Evolutionary conservation across 2,329 filamentous ascomycete species (phyloP).

Genomic region (Lachnellula hyalina): DNA sequence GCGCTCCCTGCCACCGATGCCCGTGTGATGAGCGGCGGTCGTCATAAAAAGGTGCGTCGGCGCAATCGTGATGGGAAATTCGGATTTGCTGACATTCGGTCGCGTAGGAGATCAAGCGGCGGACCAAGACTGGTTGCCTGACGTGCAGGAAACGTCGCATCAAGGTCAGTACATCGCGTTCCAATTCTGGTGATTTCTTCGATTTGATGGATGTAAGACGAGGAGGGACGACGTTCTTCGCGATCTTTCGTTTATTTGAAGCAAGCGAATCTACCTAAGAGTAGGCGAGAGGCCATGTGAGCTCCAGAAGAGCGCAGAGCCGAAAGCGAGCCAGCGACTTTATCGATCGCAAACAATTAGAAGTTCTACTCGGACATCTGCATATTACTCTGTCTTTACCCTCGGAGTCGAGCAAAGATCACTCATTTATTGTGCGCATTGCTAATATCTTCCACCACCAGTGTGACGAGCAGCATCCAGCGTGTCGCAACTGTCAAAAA

Average conservation of each 20-base stretch:
- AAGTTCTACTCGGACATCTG: background rate
- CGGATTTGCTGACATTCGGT: conserved; percentile 24
- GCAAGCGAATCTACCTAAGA: conserved; percentile 34
- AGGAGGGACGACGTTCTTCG: conserved; percentile 26
- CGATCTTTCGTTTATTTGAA: conserved; percentile 33
- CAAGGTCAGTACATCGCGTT: conserved; percentile 52
- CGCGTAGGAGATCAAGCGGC: conserved; percentile 62
- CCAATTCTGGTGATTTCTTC: conserved; percentile 14
- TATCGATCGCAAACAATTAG: background rate
- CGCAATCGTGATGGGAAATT: conserved; percentile 5
- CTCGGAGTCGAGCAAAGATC: background rate
- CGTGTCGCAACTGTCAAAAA: conserved; percentile 85
- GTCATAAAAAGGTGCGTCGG: conserved; percentile 48
- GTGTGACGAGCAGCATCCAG: conserved; percentile 95
- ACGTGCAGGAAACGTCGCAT: conserved; percentile 63
- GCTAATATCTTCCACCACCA: conserved; percentile 37
- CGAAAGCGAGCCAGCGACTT: conserved; percentile 6
- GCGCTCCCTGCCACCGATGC: conserved; percentile 48
- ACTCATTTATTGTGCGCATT: background rate
- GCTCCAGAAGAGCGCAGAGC: conserved; percentile 16
- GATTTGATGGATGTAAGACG: conserved; percentile 18
- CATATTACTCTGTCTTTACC: too few species aligned
- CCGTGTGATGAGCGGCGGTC: conserved; percentile 53
- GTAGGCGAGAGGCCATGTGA: conserved; percentile 33
- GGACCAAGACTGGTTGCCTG: conserved; percentile 69